Conservation (phyloP, 768 basidiomycete genomes). For the Boletus pseudopeckii region DNA sequence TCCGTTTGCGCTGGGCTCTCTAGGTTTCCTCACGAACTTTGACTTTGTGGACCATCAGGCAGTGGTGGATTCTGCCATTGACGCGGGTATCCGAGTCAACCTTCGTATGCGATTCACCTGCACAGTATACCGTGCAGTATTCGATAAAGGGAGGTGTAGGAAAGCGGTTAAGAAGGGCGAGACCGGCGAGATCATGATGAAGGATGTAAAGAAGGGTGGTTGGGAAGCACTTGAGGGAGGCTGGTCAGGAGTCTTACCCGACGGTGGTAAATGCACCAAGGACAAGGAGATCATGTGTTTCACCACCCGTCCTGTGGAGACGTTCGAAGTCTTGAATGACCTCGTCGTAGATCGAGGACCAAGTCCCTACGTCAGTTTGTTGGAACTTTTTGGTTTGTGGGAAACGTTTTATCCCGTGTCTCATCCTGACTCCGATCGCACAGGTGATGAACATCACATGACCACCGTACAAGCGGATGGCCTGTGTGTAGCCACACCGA, state of each 20-base stretch:
- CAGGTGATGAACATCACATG: constrained; percentile 98
- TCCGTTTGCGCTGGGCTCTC: constrained; percentile 93
- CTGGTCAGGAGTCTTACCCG: constrained; percentile 44
- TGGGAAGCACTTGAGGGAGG: constrained; percentile 97
- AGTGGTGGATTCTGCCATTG: constrained; percentile 85
- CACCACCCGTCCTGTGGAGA: constrained; percentile 90
- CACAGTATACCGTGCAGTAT: constrained; percentile 92
- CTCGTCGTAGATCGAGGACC: constrained; percentile 97
- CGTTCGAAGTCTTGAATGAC: constrained; percentile 95
- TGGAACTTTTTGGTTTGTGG: constrained; percentile 90
- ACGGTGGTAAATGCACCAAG: constrained; percentile 51
- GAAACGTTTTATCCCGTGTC: not conserved
- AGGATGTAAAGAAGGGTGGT: constrained; percentile 81
- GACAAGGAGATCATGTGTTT: constrained; percentile 99
- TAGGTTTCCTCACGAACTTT: constrained; percentile 97
- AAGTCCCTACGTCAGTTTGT: constrained; percentile 92
- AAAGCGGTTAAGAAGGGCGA: constrained; percentile 91
- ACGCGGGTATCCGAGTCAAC: constrained; percentile 94
- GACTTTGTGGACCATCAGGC: constrained; percentile 83
- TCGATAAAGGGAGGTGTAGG: constrained; percentile 61
- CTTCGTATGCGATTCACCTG: constrained; percentile 99
- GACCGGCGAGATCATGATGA: constrained; percentile 97
- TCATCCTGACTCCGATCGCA: not conserved
- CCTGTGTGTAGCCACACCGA: constrained; percentile 90
- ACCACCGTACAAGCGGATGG: constrained; percentile 99